phyloP scores from a whole-genome alignment of 1,284 basidiomycete species.

The Tilletia caries region DNA sequence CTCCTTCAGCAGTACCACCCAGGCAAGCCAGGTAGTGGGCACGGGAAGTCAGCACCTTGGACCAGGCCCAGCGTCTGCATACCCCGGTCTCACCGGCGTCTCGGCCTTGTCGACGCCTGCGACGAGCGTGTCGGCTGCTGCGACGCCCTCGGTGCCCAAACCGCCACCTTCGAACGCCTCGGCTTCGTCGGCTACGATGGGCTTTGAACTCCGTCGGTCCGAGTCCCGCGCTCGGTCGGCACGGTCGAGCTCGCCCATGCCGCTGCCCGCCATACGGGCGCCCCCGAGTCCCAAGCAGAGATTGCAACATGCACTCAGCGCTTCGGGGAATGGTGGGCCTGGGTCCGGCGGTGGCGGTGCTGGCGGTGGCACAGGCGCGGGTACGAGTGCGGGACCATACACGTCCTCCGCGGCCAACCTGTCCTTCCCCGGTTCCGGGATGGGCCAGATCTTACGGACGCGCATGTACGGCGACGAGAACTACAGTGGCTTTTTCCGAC shows the following conservation, averaged over 20 bases:
- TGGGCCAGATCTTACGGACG: conserved; percentile 7
- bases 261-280: conserved; percentile 37
- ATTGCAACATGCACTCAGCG: conserved; percentile 31
- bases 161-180: conserved; percentile 13
- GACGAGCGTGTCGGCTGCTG: neutral
- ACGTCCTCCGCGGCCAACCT: neutral
- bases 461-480: conserved; percentile 87
- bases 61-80: too few relatives aligned
- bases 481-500: conserved; percentile 90
- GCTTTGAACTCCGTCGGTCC: conserved; percentile 21
- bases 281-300: conserved; percentile 44
- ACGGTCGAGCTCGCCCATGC: conserved; percentile 56
- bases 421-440: neutral
- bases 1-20: conserved; percentile 21
- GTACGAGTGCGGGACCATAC: neutral
- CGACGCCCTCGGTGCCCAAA: neutral
- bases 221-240: conserved; percentile 39
- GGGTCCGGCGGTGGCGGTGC: neutral
- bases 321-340: neutral
- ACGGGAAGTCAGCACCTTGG: neutral
- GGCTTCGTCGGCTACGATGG: conserved; percentile 13
- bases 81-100: too few relatives aligned
- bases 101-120: conserved; percentile 5
- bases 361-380: neutral
- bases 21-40: neutral